Percentiles rank a stretch among this genome's conserved stretches.
phyloP scores from a whole-genome alignment of 2,329 filamentous ascomycete genomes.

The Didymella pomorum region DNA sequence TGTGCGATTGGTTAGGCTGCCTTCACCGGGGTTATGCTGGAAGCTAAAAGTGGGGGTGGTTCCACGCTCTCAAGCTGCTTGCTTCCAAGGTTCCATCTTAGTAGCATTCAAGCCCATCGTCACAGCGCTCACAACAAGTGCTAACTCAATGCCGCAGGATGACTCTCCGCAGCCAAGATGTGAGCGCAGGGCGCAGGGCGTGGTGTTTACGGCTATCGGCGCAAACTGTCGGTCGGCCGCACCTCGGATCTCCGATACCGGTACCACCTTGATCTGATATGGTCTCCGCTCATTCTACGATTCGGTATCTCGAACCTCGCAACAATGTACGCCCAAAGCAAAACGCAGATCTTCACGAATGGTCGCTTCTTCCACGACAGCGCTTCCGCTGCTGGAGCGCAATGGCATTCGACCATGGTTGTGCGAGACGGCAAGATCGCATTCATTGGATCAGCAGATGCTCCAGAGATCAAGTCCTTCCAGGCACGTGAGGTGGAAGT shows the following conservation, averaged over 20 bases:
- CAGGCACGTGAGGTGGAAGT: conserved; percentile 27
- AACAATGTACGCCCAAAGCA: conserved; percentile 14
- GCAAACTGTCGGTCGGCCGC: conserved; percentile 16
- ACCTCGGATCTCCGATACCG: conserved; percentile 29
- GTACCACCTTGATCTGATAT: conserved; percentile 19
- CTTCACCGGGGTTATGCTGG: neutral
- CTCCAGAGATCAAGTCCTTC: conserved; percentile 40
- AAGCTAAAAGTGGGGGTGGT: conserved; percentile 7
- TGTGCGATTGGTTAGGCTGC: neutral
- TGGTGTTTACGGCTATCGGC: conserved; percentile 3
- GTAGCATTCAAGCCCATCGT: too few species aligned
- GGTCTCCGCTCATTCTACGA: conserved; percentile 1
- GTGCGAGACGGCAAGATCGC: conserved; percentile 53
- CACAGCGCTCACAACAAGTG: neutral
- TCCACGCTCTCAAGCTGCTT: neutral
- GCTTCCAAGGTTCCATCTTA: neutral
- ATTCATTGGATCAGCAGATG: conserved; percentile 49
- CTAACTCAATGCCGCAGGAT: neutral
- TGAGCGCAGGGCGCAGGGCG: conserved; percentile 8
- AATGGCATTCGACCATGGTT: conserved; percentile 47
- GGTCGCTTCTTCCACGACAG: conserved; percentile 35
- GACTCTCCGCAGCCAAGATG: neutral
- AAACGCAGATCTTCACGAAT: conserved; percentile 37
- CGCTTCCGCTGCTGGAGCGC: conserved; percentile 9
- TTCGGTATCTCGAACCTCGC: neutral